Conservation (phyloP, 805 yeast genomes). For the Tetrapisispora arboricola region DNA sequence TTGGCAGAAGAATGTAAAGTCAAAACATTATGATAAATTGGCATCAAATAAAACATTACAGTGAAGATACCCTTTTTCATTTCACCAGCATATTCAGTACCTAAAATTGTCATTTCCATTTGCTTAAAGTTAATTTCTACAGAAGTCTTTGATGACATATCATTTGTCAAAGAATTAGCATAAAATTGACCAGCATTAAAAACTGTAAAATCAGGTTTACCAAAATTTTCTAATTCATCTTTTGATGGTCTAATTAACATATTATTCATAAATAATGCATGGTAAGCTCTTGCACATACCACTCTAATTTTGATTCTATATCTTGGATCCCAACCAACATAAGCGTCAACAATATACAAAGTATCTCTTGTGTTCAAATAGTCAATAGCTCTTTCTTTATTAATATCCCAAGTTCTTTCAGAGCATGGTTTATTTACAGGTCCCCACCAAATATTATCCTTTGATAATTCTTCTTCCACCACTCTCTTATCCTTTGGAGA, state of each 20-base stretch:
- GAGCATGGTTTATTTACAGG: constrained; percentile 94
- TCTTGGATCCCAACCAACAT: constrained; percentile 98
- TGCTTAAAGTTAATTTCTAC: constrained; percentile 93
- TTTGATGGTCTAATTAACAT: constrained; percentile 93
- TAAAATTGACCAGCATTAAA: constrained; percentile 99
- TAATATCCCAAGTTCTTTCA: constrained; percentile 89
- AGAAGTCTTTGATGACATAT: constrained; percentile 94
- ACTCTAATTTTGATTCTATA: constrained; percentile 93
- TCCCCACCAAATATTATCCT: constrained; percentile 95
- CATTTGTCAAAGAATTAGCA: constrained; percentile 90
- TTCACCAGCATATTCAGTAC: constrained; percentile 99
- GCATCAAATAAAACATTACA: constrained; percentile 98
- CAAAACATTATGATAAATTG: constrained; percentile 79
- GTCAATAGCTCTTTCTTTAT: constrained; percentile 93
- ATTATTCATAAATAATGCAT: constrained; percentile 94
- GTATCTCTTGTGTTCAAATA: constrained; percentile 92
- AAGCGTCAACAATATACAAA: constrained; percentile 91
- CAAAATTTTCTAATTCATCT: constrained; percentile 80
- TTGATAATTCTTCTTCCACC: constrained; percentile 85
- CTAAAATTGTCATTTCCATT: constrained; percentile 97
- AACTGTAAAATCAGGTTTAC: constrained; percentile 96
- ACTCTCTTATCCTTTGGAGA: constrained; percentile 97
- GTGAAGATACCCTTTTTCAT: constrained; percentile 99
- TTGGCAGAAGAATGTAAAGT: constrained; percentile 93
- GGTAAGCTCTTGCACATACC: constrained; percentile 97